Base-by-base conservation (phyloP, 108 stramenopile genomes). In the Nitzschia palea region DNA sequence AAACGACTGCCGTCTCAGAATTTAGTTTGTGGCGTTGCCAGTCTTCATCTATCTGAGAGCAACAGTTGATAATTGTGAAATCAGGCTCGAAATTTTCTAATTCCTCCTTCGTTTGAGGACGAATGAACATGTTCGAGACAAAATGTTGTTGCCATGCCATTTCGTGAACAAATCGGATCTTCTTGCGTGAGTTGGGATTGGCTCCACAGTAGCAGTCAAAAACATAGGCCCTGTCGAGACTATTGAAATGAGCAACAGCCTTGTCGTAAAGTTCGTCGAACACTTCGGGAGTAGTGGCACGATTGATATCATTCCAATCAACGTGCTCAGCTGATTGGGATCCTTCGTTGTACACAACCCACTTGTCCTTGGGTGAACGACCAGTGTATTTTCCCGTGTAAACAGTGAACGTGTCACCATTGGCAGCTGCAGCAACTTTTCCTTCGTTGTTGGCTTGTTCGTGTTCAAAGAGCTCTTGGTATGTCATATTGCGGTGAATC, bases 331-430 rank as follows among this genome's bases (percentile, higher is more conserved):
- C 92, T 30, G 76, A 74, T 54, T 93, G 85, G 10, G 67, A 70
- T 45, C 90, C 90, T 28, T 69, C 68, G 64, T 90, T 90, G 34
- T 71, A 67, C 33, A 96, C 95, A 42, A 93, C 77, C 81, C 84
- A 98, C 80, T 95, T 96, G 81, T 98, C 98, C 83, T 93, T 95
- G 58, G 98, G 98, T 40, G 91, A 93, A 18, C 98, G 94, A 47
- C 98, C 98, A 22, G 98, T 98, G 82, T 94, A 98, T 68, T 96
- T 96, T 32, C 98, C 98, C 14, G 98, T 98, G 68, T 96, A 94
- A 33, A 98, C 96, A 31, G 86, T 77, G 66, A 97, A 95, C 18
- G 96, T 95, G 43, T 93, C 90, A 22, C 96, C 96, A 55, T 88
- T 84, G 54, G 88, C 89, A 9, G 90, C 84, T 9, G 78, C 65